These are phyloP conservation scores for Escallonia rubra DNA, from an alignment of 129 eudicot genomes.

Conservation along the genomic window DNA sequence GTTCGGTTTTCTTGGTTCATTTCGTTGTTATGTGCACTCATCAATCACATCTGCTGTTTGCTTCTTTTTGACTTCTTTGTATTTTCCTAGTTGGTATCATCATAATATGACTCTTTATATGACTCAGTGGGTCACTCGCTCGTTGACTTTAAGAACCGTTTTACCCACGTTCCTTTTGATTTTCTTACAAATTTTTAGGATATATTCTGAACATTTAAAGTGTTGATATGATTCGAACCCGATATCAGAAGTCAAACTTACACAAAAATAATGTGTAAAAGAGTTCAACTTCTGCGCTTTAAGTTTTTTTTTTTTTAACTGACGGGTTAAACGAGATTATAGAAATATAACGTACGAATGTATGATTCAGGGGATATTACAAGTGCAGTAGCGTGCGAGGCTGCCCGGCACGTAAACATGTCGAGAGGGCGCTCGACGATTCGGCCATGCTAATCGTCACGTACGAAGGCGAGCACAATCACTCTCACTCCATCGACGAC, in stretches of 20 bases:
- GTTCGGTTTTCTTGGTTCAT: background rate
- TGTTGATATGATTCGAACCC: no score
- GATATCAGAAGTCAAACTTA: no score
- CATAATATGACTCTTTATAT: constrained; percentile 6
- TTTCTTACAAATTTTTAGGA: no score
- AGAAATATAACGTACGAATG: background rate
- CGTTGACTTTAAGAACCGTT: no score
- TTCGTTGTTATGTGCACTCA: background rate
- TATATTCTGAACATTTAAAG: no score
- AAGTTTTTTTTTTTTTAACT: no score
- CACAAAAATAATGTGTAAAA: no score
- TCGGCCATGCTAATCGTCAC: constrained; percentile 86
- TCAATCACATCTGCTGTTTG: background rate
- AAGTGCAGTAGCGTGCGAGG: constrained; percentile 94
- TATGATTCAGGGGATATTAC: constrained; percentile 77
- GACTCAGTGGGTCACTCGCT: background rate
- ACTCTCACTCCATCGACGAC: constrained; percentile 44
- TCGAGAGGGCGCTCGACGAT: constrained; percentile 87
- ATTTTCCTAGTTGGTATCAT: background rate
- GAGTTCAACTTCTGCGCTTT: no score
- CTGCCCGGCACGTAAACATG: constrained; percentile 96
- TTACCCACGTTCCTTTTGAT: no score
- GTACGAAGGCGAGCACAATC: constrained; percentile 96
- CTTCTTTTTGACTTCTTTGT: background rate
- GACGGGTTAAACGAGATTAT: background rate